A percentile compares a stretch with the other conserved stretches of the same genome.
These are phyloP conservation scores for Phytophthora pseudosyringae DNA, from an alignment of 352 stramenopile genomes.

Conservation along the genomic window DNA sequence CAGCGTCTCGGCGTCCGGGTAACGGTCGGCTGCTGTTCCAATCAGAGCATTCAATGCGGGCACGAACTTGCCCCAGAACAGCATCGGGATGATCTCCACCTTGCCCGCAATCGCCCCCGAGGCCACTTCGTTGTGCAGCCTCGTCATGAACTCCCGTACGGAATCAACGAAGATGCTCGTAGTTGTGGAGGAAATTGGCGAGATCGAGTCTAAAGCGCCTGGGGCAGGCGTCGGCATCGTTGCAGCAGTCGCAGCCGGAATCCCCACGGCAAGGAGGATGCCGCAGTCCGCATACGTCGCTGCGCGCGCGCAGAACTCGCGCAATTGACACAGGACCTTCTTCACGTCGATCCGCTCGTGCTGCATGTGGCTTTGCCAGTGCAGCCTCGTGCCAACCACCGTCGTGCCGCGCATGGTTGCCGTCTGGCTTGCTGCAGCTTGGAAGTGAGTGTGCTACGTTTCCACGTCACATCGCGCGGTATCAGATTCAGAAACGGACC, in stretches of 20 bases:
- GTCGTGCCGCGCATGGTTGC: slow-evolving; percentile 25
- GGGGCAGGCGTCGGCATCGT: slow-evolving; percentile 4
- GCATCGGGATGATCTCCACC: slow-evolving; percentile 85
- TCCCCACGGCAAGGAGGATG: slow-evolving; percentile 56
- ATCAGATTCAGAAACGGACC: slow-evolving; percentile 32
- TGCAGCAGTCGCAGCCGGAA: slow-evolving; percentile 31
- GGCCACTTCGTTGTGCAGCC: slow-evolving; percentile 33
- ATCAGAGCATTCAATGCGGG: slow-evolving; percentile 94
- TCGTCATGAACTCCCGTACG: slow-evolving; percentile 40
- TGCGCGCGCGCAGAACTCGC: slow-evolving; percentile 48
- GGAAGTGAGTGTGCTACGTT: slow-evolving; percentile 5
- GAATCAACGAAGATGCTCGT: slow-evolving; percentile 42
- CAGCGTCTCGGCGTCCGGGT: slow-evolving; percentile 53
- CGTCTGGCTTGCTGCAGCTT: slow-evolving; percentile 1
- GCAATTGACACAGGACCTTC: slow-evolving; percentile 43
- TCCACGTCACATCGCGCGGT: slow-evolving; percentile 20
- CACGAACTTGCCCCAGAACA: slow-evolving; percentile 94
- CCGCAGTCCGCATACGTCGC: slow-evolving; percentile 47
- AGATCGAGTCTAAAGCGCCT: slow-evolving; percentile 10
- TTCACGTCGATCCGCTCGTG: slow-evolving; percentile 40
- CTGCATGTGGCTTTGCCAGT: slow-evolving; percentile 66
- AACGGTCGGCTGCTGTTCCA: slow-evolving; percentile 54
- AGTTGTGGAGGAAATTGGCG: slow-evolving; percentile 14
- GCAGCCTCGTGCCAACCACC: slow-evolving; percentile 59
- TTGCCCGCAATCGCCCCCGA: slow-evolving; percentile 11